Conservation (phyloP, 192 early-diverging fungal species). For the Piromyces finnis region DNA sequence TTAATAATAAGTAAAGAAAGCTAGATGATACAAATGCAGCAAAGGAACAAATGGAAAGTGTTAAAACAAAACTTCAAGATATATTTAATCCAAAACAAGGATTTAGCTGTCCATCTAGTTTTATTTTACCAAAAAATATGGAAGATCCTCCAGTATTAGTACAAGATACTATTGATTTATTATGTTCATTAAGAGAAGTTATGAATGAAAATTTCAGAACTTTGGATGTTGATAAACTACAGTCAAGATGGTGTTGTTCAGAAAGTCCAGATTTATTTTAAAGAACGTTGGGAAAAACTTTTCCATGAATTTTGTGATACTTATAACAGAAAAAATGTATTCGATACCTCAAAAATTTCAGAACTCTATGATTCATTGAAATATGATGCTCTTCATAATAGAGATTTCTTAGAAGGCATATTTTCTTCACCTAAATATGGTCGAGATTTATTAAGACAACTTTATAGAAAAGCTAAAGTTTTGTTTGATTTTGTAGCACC, state of each 20-base stretch:
- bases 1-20: slow-evolving; percentile 66
- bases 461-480: slow-evolving; percentile 66
- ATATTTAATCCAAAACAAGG: slow-evolving; percentile 31
- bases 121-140: slow-evolving; percentile 5
- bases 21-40: slow-evolving; percentile 87
- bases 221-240: slow-evolving; percentile 35
- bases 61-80: slow-evolving; percentile 56
- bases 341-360: slow-evolving; percentile 72
- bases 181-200: slow-evolving; percentile 40
- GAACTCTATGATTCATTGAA: slow-evolving; percentile 92
- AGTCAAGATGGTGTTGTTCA: slow-evolving; percentile 75
- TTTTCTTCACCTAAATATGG: slow-evolving; percentile 4
- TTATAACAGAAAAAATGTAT: slow-evolving; percentile 19
- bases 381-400: slow-evolving; percentile 93
- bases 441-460: slow-evolving; percentile 29
- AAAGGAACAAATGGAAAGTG: slow-evolving; percentile 80
- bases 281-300: slow-evolving; percentile 92
- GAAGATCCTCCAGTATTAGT: slow-evolving; percentile 20
- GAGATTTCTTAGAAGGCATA: slow-evolving; percentile 57
- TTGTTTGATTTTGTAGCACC: slow-evolving; percentile 89
- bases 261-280: slow-evolving; percentile 68
- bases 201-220: slow-evolving; percentile 64
- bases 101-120: slow-evolving; percentile 6
- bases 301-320: slow-evolving; percentile 71
- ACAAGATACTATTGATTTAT: slow-evolving; percentile 45